Conservation (phyloP, 2,329 filamentous ascomycete species). For the Fusarium palustre region DNA sequence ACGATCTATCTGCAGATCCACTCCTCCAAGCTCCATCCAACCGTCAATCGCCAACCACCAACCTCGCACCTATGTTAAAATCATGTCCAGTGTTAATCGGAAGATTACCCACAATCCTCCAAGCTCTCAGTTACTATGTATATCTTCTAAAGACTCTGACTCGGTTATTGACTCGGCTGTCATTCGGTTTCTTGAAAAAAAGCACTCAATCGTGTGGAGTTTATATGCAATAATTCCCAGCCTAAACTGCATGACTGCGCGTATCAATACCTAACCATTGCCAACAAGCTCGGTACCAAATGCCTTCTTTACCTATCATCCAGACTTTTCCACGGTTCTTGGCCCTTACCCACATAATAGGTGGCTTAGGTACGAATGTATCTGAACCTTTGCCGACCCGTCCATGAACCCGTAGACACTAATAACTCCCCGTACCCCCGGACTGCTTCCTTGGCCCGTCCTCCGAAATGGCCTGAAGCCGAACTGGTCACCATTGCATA, state of each 20-base stretch:
- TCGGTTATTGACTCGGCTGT: constrained; percentile 10
- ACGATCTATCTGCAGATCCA: constrained; percentile 37
- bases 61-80: constrained; percentile 7
- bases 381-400: constrained; percentile 8
- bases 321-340: constrained; percentile 1
- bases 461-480: constrained; percentile 30
- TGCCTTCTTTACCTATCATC: constrained; percentile 3
- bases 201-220: not conserved
- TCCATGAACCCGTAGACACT: constrained; percentile 9
- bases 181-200: constrained; percentile 20
- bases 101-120: constrained; percentile 30
- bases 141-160: not conserved
- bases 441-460: constrained; percentile 28
- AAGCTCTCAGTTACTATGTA: not conserved
- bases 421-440: constrained; percentile 24
- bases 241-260: constrained; percentile 4
- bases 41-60: constrained; percentile 15
- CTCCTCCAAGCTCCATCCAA: constrained; percentile 35
- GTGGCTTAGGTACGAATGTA: not conserved
- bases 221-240: constrained; percentile 8
- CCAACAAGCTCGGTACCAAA: constrained; percentile 9
- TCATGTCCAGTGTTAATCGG: constrained; percentile 22
- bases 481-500: constrained; percentile 18
- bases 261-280: constrained; percentile 2
- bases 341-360: not conserved